Base-by-base conservation (phyloP, 768 basidiomycete genomes). In the Amanita brunnescens region DNA sequence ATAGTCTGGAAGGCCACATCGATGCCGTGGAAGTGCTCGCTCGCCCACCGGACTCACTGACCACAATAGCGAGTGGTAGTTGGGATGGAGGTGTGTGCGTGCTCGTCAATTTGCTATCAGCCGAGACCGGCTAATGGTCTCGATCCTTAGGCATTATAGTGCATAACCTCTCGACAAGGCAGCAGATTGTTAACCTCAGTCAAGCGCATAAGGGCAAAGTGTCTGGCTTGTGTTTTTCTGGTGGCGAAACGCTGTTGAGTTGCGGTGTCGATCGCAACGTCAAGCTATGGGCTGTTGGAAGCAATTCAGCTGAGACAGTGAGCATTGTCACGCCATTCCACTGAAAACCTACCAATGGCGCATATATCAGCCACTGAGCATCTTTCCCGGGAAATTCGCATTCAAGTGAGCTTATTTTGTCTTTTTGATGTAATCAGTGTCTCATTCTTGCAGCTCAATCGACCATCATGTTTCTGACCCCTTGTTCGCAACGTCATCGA, bases 401-500 rank as follows among this genome's bases (percentile, higher is more conserved):
- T 93, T 98, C 78, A 94, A 96, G 92, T 93, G 20, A 33, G 47
- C 35, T 12, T 29, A 7, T 60, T 10, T 82, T 58, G 8, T 18
- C 21, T 9, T 14, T 9, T 44, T 9, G 6, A n/a, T 26, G 6
- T 40, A 34, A 50, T 43, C 24, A 30, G 23, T 16, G 30, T 53
- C 54, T 54, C 50, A 49, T 12, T 57, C 47, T 47, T 56, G 51
- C 59, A 95, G 93, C 61, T 86, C 87, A 39, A 89, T 99, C 67
- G 92, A 97, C 59, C 96, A 97, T 62, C 96, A 98, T 63, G 79
- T 86, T 41, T 80, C 80, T 32, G 88, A 94, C 52, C 74, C 85
- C n/a, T 66, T 92, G 3, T 99, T 99, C 59, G 95, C 93, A 0
- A 94, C 95, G 0, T 93, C 92, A 2, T 95, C 92, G 0, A 91